Evolutionary conservation across 164 flowering plant genomes (phyloP).

Genomic region (Tetracentron sinense): DNA sequence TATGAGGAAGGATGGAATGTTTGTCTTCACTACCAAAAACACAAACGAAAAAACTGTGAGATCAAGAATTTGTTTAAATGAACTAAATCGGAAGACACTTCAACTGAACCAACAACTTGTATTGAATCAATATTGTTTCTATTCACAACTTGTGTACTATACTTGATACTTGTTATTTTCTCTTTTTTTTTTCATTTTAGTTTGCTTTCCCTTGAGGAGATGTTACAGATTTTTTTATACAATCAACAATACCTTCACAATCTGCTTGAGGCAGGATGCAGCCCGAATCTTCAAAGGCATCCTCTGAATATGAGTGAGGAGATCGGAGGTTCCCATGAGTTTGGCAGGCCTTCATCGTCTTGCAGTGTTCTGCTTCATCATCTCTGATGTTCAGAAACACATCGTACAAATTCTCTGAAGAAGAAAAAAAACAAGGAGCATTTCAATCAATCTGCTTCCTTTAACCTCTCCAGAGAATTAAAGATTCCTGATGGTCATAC

Average conservation of each 20-base stretch:
- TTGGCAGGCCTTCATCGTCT: conserved; percentile 97
- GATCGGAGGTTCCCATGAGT: conserved; percentile 81
- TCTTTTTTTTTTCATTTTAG: not conserved
- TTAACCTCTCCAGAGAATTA: not conserved
- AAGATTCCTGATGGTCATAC: no score
- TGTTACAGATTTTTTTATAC: conserved; percentile 63
- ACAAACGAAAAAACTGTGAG: no score
- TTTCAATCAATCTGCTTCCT: not conserved
- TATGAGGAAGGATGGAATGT: no score
- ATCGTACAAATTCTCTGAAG: conserved; percentile 80
- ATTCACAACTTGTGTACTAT: not conserved
- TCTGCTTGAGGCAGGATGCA: conserved; percentile 45
- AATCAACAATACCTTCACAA: conserved; percentile 83
- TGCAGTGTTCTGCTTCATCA: conserved; percentile 96
- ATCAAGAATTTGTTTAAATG: not conserved
- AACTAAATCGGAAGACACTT: not conserved
- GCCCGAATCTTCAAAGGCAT: conserved; percentile 32
- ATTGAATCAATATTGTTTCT: not conserved
- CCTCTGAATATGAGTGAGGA: conserved; percentile 62
- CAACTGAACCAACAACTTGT: not conserved
- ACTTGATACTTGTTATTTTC: not conserved
- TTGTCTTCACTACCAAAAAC: no score
- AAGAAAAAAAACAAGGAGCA: conserved; percentile 4
- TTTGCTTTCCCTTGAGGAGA: conserved; percentile 6
- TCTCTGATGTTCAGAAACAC: conserved; percentile 86